Conservation (phyloP, 257 asterid genomes). For the Capsicum rhomboideum region DNA sequence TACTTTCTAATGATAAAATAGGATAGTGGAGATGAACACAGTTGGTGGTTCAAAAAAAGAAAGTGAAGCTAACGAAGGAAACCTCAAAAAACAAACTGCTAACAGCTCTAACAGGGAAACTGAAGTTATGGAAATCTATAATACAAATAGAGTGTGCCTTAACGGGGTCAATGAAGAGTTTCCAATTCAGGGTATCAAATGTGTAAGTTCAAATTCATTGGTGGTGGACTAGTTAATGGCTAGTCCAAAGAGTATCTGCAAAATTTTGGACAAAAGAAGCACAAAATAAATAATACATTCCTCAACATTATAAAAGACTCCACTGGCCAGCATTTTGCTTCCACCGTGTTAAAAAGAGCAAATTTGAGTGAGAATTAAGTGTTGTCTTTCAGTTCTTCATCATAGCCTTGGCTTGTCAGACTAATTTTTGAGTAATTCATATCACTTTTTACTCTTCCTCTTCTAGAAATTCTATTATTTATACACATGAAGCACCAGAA, state of each 20-base stretch:
- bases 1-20: neutral
- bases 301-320: neutral
- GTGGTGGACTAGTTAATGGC: neutral
- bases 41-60: neutral
- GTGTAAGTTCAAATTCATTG: neutral
- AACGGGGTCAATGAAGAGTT: neutral
- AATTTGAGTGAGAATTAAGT: neutral
- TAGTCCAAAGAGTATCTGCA: neutral
- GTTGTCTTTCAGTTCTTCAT: neutral
- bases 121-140: neutral
- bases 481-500: neutral
- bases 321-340: neutral
- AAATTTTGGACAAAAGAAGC: neutral
- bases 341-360: neutral
- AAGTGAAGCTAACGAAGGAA: neutral
- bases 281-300: neutral
- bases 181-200: neutral
- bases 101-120: neutral
- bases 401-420: neutral
- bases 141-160: neutral
- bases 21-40: neutral
- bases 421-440: neutral
- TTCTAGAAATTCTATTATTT: neutral
- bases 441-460: neutral
- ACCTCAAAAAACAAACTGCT: neutral